Evolutionary conservation across 345 rosid genomes (phyloP).

Genomic region (Diplotaxis tenuifolia): DNA sequence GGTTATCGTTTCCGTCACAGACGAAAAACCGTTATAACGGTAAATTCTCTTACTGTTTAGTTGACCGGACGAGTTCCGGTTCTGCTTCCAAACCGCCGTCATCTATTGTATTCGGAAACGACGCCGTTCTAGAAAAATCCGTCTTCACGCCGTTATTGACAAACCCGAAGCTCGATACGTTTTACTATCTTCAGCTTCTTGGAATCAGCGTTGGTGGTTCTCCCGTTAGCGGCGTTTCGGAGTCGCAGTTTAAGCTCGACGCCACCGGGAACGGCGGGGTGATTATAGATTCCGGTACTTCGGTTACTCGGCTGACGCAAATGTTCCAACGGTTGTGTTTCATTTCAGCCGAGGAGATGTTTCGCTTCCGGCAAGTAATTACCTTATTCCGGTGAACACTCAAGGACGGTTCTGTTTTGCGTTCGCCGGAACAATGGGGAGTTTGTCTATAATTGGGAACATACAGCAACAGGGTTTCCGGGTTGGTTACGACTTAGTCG

Average conservation of each 20-base stretch:
- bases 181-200: slow-evolving; percentile 74
- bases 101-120: slow-evolving; percentile 63
- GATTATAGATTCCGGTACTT: slow-evolving; percentile 82
- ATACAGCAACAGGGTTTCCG: slow-evolving; percentile 96
- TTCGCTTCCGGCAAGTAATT: slow-evolving; percentile 83
- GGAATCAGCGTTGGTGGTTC: slow-evolving; percentile 89
- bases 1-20: slow-evolving; percentile 77
- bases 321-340: slow-evolving; percentile 82
- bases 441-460: slow-evolving; percentile 82
- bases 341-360: slow-evolving; percentile 63
- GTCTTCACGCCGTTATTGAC: slow-evolving; percentile 67
- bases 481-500: slow-evolving; percentile 71
- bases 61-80: slow-evolving; percentile 59
- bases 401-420: slow-evolving; percentile 86
- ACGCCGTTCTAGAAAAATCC: slow-evolving; percentile 59
- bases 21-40: slow-evolving; percentile 65
- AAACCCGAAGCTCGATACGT: slow-evolving; percentile 85
- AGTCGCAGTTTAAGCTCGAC: slow-evolving; percentile 71
- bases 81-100: slow-evolving; percentile 70
- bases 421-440: slow-evolving; percentile 86
- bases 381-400: slow-evolving; percentile 74
- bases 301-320: slow-evolving; percentile 73
- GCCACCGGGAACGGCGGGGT: slow-evolving; percentile 78
- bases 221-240: slow-evolving; percentile 60
- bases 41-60: slow-evolving; percentile 86